Percentiles rank a stretch among this genome's conserved stretches.
Conservation (phyloP, 768 basidiomycete genomes). For the Lepiota venenata region DNA sequence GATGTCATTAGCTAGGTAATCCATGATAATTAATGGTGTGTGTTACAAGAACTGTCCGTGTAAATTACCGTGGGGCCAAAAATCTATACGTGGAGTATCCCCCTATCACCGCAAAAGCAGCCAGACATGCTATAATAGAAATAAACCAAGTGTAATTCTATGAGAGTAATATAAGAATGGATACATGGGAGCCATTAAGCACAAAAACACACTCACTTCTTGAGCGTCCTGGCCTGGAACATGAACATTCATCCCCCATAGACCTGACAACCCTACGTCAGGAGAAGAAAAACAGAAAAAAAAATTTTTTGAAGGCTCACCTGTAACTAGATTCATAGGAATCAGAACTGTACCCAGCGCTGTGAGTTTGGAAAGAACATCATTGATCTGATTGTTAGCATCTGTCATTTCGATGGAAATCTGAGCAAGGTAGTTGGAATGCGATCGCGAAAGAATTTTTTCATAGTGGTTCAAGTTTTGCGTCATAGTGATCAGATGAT, state of each 20-base stretch:
- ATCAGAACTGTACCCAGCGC: conserved; percentile 97
- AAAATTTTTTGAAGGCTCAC: conserved; percentile 29
- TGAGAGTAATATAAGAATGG: background rate
- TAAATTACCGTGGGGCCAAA: conserved; percentile 46
- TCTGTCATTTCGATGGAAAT: conserved; percentile 99
- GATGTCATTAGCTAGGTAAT: conserved; percentile 1
- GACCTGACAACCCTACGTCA: conserved; percentile 39
- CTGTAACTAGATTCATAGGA: conserved; percentile 96
- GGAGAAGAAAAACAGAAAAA: background rate
- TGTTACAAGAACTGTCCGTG: background rate
- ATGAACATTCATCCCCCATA: conserved; percentile 99
- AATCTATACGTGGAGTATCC: conserved; percentile 78
- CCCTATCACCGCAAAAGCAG: conserved; percentile 78
- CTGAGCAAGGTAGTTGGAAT: conserved; percentile 98
- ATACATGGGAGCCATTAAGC: background rate
- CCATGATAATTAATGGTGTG: background rate
- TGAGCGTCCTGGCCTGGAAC: conserved; percentile 79
- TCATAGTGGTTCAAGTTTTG: conserved; percentile 99
- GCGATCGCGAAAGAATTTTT: conserved; percentile 97
- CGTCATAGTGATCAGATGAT: conserved; percentile 99
- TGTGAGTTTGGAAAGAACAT: conserved; percentile 94
- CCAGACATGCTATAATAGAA: conserved; percentile 78
- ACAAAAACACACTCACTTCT: conserved; percentile 37
- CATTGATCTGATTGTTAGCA: conserved; percentile 99
- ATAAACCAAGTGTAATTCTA: conserved; percentile 79